Evolutionary conservation across 805 yeast genomes (phyloP), one percentile per base, ranked within the genome.

Genomic region (Metschnikowia henanensis): DNA sequence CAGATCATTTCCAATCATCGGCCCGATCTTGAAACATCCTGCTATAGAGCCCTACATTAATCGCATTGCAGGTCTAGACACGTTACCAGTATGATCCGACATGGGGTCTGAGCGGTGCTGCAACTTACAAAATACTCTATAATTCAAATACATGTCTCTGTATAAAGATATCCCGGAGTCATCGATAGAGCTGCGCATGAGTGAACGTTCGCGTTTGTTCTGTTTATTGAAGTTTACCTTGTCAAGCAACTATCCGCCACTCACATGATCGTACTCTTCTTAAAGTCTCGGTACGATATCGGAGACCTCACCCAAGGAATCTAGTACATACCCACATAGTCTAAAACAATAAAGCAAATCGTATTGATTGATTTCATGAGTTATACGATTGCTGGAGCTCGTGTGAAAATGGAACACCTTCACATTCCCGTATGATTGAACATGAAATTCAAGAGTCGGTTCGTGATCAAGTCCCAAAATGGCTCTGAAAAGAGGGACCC

Each of bases 1-100:
- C 57, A 76, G 97, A 62, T 84, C 95, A 5, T 64, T 92, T 55
- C 99, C 99, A 2, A 61, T 86, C 46, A 81, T 94, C 48, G 98
- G 98, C 0, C 91, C 95, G 20, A 45, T 90, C 5, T 75, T 94
- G 41, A 82, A 90, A 28, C 80, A 84, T 59, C 97, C 98, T 1
- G 64, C 68, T 6, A 66, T 94, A 23, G 96, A 96, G 4, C 98
- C 98, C 15, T 65, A 68, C 28, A 64, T 71, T 40, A 73, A 71
- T 53, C 61, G 72, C 46, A 54, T 68, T 30, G 75, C 76, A 10
- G 75, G 76, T 19, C 59, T 70, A 33, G 67, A 68, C 50, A 63
- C 72, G 19, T 63, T 70, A 41, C 75, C 76, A 8, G 74, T 56
- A 1, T 56, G 32, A 41, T 33, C 7, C 8, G 13, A 10, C 26